Conservation (phyloP, 2,329 filamentous ascomycete genomes). For the Monilinia fructigena region DNA sequence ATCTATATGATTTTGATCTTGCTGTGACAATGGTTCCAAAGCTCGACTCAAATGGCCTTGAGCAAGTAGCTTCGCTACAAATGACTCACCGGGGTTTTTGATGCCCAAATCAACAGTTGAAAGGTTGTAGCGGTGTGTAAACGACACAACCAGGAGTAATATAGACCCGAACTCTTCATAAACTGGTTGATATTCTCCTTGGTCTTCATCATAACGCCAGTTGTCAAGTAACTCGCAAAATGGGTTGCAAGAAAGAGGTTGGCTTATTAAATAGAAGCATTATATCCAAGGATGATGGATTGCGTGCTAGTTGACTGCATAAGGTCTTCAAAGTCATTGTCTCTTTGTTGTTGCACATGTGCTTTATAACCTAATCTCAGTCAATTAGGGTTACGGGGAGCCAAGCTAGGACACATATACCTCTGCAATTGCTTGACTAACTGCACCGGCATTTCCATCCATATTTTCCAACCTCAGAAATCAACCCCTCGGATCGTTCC, state of each 20-base stretch:
- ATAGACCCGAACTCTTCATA: conserved; percentile 85
- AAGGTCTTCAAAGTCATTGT: conserved; percentile 77
- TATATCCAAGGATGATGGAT: conserved; percentile 70
- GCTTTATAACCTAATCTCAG: conserved; percentile 57
- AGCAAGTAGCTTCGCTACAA: conserved; percentile 64
- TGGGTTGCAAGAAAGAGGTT: conserved; percentile 65
- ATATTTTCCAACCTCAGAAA: conserved; percentile 81
- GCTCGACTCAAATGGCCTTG: conserved; percentile 57
- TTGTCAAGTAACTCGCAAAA: conserved; percentile 76
- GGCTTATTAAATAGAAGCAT: conserved; percentile 73
- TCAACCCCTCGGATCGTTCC: conserved; percentile 70
- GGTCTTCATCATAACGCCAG: conserved; percentile 80
- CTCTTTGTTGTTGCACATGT: conserved; percentile 69
- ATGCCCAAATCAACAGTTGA: conserved; percentile 62
- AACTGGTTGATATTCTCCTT: conserved; percentile 78
- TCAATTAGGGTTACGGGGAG: conserved; percentile 25
- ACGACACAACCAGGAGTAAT: conserved; percentile 69
- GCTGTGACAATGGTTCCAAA: conserved; percentile 59
- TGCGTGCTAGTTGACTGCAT: conserved; percentile 70
- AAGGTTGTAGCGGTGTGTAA: conserved; percentile 73
- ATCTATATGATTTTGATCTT: conserved; percentile 63
- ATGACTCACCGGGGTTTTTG: conserved; percentile 55
- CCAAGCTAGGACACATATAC: conserved; percentile 44
- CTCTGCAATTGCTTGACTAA: conserved; percentile 74
- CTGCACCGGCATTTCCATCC: conserved; percentile 87